Percentiles rank a stretch among this genome's conserved stretches.
Conservation (phyloP, 2,329 filamentous ascomycete genomes). For the Parastagonospora nodorum region DNA sequence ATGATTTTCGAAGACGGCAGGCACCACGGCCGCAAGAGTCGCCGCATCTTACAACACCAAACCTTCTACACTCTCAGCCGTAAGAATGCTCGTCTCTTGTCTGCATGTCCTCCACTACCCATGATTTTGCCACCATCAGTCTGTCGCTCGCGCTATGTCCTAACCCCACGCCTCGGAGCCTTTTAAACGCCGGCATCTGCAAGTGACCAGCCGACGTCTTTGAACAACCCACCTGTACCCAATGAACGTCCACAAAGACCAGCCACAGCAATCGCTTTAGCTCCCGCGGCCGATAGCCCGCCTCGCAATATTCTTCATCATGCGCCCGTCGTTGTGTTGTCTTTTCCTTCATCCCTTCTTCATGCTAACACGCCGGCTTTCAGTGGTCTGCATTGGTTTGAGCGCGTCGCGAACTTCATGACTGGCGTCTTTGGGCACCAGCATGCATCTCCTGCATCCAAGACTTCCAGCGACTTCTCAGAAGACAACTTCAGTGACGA, state of each 20-base stretch:
- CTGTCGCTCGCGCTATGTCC: too few relatives aligned
- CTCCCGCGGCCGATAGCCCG: not conserved
- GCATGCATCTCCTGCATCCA: constrained; percentile 3
- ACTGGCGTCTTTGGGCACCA: not conserved
- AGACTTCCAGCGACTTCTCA: not conserved
- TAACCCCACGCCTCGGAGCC: not conserved
- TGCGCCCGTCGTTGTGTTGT: not conserved
- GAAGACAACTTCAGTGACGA: too few relatives aligned
- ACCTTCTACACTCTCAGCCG: too few relatives aligned
- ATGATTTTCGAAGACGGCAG: too few relatives aligned
- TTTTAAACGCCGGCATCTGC: constrained; percentile 2
- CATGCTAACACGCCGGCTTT: constrained; percentile 2
- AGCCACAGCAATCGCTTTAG: not conserved
- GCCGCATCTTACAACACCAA: too few relatives aligned
- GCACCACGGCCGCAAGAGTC: too few relatives aligned
- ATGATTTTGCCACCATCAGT: too few relatives aligned
- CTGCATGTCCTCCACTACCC: too few relatives aligned
- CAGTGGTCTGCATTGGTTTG: not conserved
- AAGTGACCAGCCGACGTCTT: not conserved
- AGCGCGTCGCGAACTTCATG: constrained; percentile 2
- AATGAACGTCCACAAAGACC: not conserved
- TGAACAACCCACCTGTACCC: not conserved
- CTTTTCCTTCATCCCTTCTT: not conserved
- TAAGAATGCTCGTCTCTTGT: too few relatives aligned
- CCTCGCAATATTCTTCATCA: not conserved